Conservation (phyloP, 164 flowering plant species). For the Vitis amurensis region DNA sequence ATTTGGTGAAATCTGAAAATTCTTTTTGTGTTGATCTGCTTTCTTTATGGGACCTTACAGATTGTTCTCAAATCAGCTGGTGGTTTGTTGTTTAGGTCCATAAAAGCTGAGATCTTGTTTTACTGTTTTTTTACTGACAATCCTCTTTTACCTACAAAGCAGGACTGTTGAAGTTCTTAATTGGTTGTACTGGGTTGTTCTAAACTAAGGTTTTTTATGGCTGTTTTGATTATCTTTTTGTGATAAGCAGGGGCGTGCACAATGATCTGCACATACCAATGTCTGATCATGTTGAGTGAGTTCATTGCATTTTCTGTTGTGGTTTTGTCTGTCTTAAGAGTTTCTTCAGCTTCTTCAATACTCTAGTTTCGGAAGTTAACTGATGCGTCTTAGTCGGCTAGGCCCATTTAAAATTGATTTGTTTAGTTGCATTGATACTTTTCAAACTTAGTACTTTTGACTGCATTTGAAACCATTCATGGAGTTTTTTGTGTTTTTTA, state of each 20-base stretch:
- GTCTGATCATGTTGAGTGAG: not conserved
- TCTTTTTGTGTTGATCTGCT: not conserved
- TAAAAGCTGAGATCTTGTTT: slow-evolving; percentile 6
- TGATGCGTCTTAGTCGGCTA: too few species aligned
- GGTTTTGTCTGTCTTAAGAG: not conserved
- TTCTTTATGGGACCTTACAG: not conserved
- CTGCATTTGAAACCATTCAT: too few species aligned
- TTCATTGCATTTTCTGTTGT: not conserved
- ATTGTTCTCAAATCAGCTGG: not conserved
- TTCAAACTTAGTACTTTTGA: too few species aligned
- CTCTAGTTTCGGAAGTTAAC: too few species aligned
- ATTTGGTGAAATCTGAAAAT: not conserved
- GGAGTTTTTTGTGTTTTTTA: too few species aligned
- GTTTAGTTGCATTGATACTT: too few species aligned
- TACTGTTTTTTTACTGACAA: not conserved
- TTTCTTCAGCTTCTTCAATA: not conserved
- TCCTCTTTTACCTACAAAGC: too few species aligned
- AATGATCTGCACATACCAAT: not conserved
- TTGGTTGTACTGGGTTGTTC: not conserved
- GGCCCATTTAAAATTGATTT: too few species aligned
- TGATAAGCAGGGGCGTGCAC: too few species aligned
- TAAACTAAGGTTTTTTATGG: not conserved
- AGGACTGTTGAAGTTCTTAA: not conserved
- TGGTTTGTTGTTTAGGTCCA: not conserved
- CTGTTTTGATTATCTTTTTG: not conserved